Conservation (phyloP, 2,329 filamentous ascomycete species). For the Arthroderma uncinatum region DNA sequence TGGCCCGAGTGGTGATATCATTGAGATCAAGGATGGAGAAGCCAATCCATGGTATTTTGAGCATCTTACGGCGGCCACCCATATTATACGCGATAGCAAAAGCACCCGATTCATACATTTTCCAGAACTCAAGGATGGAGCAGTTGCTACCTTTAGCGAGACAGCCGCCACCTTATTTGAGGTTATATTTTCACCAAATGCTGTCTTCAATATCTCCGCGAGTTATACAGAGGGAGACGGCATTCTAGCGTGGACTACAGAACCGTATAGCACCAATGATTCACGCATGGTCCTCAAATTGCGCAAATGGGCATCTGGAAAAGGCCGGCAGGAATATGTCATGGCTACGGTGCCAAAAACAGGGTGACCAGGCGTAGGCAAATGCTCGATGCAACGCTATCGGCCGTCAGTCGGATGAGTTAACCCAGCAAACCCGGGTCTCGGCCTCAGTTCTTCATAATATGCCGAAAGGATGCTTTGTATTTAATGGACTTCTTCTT, state of each 20-base stretch:
- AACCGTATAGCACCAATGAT: not conserved
- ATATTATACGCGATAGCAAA: not conserved
- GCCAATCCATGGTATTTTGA: not conserved
- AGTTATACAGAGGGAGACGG: not conserved
- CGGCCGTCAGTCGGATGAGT: too few relatives aligned
- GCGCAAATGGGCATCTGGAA: not conserved
- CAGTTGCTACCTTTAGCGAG: not conserved
- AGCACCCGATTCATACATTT: slow-evolving; percentile 2
- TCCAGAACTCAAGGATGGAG: not conserved
- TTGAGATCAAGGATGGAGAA: not conserved
- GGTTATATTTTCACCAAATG: not conserved
- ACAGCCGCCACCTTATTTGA: not conserved
- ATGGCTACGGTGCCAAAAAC: not conserved
- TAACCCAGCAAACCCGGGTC: too few relatives aligned
- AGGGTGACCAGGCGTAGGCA: not conserved
- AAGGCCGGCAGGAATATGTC: not conserved
- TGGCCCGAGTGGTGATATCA: not conserved
- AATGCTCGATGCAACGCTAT: not conserved
- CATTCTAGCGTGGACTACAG: not conserved
- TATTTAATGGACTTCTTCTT: too few relatives aligned
- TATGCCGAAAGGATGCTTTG: too few relatives aligned
- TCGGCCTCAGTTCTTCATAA: too few relatives aligned
- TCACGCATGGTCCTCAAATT: not conserved
- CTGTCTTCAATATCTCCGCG: not conserved
- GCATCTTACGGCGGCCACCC: not conserved